These are phyloP conservation scores for Phytophthora chlamydospora DNA, from an alignment of 352 stramenopile genomes.

Conservation along the genomic window DNA sequence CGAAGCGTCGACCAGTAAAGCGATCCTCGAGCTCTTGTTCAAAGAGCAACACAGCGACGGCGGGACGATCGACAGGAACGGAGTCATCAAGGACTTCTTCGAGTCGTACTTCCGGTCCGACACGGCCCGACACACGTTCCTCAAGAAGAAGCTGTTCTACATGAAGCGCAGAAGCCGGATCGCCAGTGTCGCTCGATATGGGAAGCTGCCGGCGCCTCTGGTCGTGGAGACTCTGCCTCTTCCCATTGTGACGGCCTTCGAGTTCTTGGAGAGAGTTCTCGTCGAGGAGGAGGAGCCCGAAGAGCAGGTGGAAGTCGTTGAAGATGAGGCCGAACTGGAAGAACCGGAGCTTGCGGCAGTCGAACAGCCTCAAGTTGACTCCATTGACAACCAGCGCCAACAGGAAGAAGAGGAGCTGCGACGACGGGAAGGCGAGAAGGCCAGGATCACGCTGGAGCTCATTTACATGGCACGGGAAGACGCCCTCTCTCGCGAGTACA, in stretches of 20 bases:
- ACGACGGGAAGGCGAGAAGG: slow-evolving; percentile 22
- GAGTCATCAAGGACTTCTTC: slow-evolving; percentile 38
- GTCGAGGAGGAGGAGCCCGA: slow-evolving; percentile 17
- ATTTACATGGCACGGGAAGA: slow-evolving; percentile 40
- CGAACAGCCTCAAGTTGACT: slow-evolving; percentile 11
- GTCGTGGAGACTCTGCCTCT: slow-evolving; percentile 50
- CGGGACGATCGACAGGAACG: slow-evolving; percentile 6
- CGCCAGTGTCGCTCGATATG: slow-evolving; percentile 45
- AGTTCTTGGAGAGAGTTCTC: slow-evolving; percentile 30
- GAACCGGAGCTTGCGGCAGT: slow-evolving; percentile 6
- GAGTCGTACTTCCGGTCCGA: slow-evolving; percentile 57
- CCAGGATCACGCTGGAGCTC: slow-evolving; percentile 31
- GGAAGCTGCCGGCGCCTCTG: slow-evolving; percentile 51
- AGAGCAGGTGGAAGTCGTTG: slow-evolving; percentile 14
- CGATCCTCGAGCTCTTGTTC: slow-evolving; percentile 43
- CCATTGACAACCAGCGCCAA: slow-evolving; percentile 19
- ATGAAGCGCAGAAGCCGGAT: slow-evolving; percentile 49
- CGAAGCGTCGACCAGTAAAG: slow-evolving; percentile 46
- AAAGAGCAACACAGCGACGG: slow-evolving; percentile 31
- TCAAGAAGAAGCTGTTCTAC: slow-evolving; percentile 60
- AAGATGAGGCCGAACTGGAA: slow-evolving; percentile 15
- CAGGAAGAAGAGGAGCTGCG: slow-evolving; percentile 36
- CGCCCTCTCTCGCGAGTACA: slow-evolving; percentile 35
- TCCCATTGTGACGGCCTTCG: slow-evolving; percentile 38
- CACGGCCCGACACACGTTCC: slow-evolving; percentile 44